A percentile compares a stretch with the other conserved stretches of the same genome.
Conservation (phyloP, 1,139 yeast species). For the Candida smagusa region DNA sequence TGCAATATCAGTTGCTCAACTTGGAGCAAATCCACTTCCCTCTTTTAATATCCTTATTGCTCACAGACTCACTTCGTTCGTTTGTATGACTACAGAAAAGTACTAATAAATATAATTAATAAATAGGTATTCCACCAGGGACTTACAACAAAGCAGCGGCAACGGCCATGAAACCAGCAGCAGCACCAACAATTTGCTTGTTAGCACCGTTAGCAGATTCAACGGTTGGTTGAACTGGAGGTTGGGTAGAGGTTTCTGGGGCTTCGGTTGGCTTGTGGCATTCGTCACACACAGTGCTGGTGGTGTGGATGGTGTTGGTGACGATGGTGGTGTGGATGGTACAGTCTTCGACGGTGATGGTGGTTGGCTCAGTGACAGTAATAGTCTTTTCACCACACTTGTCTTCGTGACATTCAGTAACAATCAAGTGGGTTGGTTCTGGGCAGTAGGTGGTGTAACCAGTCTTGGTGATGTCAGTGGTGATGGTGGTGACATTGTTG, state of each 20-base stretch:
- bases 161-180: background rate
- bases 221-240: constrained; percentile 11
- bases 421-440: constrained; percentile 47
- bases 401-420: constrained; percentile 37
- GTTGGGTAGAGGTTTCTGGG: constrained; percentile 12
- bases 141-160: background rate
- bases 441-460: constrained; percentile 62
- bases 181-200: constrained; percentile 1
- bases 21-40: too few relatives aligned
- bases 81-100: too few relatives aligned
- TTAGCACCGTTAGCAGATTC: constrained; percentile 9
- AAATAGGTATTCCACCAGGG: too few relatives aligned
- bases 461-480: constrained; percentile 43
- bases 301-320: constrained; percentile 29
- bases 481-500: constrained; percentile 17
- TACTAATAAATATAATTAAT: too few relatives aligned
- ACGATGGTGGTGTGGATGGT: constrained; percentile 47
- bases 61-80: too few relatives aligned
- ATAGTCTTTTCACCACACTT: constrained; percentile 34
- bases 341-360: constrained; percentile 61
- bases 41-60: too few relatives aligned
- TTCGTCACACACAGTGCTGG: constrained; percentile 20
- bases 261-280: constrained; percentile 9
- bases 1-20: too few relatives aligned
- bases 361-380: constrained; percentile 51